Evolutionary conservation across 306 rosid genomes (phyloP), one percentile per base, ranked within the genome.

Genomic region (Citrullus amarus): DNA sequence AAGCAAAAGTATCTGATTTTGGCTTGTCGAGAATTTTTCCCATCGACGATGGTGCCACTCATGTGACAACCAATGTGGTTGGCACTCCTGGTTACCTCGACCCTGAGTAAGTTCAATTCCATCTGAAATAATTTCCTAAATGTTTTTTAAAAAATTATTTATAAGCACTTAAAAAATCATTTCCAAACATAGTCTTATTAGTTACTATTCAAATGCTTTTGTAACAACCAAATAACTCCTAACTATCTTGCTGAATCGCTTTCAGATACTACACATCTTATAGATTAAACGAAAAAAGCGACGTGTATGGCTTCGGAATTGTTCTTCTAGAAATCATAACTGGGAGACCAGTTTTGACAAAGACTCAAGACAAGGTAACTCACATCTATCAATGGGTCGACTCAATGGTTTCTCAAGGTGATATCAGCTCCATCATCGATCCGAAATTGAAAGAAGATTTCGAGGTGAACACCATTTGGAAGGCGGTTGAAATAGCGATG

Each of bases 21-120:
- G 81, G 81, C 4, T 69, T 78, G 36, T 78, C 81, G 15, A 78
- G 81, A 78, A n/a, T 55, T n/a, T 78, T 78, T 38, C 81, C 81
- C 1, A 57, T 44, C 8, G 81, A 78, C 2, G 66, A 71, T 38
- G 50, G 75, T 12, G 81, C 76, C 76, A 78, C 81, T 34, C 81
- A 78, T 38, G 71, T 78, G 51, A 78, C 76, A 65, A 78, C 81
- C 11, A 78, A 78, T 65, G 81, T 78, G 15, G 81, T 78, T 9
- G 81, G 81, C 39, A 78, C 81, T 34, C 81, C 75, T 13, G 81
- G 81, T 14, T 78, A 78, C 76, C 81, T 78, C 20, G 81, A 78
- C 17, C 81, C 81, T 3, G 81, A 78, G 81, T 78, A 54, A 78
- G 81, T 12, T 48, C 17, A 48, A 48, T 10, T 48, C 15, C 53